These are phyloP conservation scores for Coccomyxa sp. DNA, from an alignment of 139 green algal genomes.

Conservation along the genomic window DNA sequence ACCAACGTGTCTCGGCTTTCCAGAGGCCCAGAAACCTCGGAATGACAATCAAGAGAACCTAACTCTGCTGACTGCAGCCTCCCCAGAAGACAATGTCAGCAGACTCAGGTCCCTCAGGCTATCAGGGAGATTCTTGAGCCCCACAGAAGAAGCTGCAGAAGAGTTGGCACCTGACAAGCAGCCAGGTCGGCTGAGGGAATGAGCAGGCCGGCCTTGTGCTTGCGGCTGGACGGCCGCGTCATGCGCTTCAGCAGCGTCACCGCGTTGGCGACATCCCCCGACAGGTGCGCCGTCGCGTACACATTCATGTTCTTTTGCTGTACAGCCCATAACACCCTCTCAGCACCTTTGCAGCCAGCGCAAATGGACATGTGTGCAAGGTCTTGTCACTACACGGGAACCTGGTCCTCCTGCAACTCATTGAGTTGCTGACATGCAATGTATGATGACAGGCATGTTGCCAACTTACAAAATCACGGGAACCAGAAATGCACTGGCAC, in stretches of 20 bases:
- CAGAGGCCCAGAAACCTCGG: no score
- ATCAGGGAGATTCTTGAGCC: not conserved
- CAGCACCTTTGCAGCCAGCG: no score
- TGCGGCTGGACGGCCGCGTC: not conserved
- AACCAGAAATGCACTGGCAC: no score
- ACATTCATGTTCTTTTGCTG: not conserved
- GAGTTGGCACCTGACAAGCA: not conserved
- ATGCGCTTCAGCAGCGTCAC: slow-evolving; percentile 6
- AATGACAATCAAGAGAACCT: no score
- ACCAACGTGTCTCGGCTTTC: no score
- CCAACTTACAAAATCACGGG: no score
- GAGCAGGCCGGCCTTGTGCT: not conserved
- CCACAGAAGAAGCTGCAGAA: not conserved
- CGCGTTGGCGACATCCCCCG: slow-evolving; percentile 7
- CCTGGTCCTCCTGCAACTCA: no score
- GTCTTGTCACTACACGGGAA: no score
- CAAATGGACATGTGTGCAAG: no score
- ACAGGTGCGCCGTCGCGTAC: slow-evolving; percentile 6
- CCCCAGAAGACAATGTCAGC: no score
- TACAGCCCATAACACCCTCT: not conserved
- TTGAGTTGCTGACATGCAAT: not conserved
- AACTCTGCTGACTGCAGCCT: no score
- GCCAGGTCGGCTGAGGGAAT: not conserved
- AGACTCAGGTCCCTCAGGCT: not conserved
- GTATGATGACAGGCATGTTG: no score